Evolutionary conservation across 75 land plant genomes (phyloP).

Genomic region (Larix kaempferi): DNA sequence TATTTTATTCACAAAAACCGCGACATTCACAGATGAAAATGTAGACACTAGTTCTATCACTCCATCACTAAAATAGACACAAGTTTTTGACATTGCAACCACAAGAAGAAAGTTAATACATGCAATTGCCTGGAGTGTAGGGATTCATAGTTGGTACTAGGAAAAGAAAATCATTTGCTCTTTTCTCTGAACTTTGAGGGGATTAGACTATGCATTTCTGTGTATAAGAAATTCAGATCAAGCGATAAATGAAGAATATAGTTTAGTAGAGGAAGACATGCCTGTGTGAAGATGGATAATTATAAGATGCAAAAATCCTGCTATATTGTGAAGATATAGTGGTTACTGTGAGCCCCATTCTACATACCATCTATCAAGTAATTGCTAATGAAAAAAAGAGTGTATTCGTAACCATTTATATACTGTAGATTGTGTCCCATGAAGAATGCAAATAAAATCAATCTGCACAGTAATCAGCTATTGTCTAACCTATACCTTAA

Average conservation of each 20-base stretch:
- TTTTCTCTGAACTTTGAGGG: not conserved
- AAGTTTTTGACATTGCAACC: not conserved
- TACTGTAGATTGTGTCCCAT: not conserved
- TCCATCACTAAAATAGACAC: not conserved
- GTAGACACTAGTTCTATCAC: not conserved
- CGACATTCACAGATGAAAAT: not conserved
- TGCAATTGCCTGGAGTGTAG: not conserved
- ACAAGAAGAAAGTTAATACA: not conserved
- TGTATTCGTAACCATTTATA: not conserved
- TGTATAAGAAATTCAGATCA: not conserved
- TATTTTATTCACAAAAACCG: not conserved
- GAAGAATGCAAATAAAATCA: not conserved
- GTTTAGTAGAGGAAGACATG: not conserved
- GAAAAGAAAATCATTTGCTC: not conserved
- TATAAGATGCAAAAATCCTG: too few species aligned
- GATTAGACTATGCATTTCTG: not conserved
- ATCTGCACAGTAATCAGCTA: not conserved
- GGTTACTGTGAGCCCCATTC: not conserved
- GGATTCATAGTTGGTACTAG: not conserved
- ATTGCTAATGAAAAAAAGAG: not conserved
- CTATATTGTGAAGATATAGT: too few species aligned
- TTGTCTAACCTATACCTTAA: not conserved
- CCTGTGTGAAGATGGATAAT: too few species aligned
- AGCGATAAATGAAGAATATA: not conserved
- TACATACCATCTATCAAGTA: not conserved